Evolutionary conservation across 306 rosid species (phyloP).

Genomic region (Quercus bicolor): DNA sequence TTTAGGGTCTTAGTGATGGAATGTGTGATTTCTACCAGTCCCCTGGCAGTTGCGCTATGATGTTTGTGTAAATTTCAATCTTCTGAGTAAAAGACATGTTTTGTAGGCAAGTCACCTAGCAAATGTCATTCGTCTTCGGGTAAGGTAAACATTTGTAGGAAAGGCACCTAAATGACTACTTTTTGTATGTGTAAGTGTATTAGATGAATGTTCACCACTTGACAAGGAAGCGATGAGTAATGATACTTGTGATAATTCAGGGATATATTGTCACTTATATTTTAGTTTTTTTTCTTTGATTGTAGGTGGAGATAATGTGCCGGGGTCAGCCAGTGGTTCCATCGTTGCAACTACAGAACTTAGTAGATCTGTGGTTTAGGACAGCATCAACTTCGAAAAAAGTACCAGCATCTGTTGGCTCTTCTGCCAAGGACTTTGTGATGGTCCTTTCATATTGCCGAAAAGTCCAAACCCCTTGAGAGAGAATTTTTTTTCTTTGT

Average conservation of each 20-base stretch:
- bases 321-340: slow-evolving; percentile 80
- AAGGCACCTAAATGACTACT: not conserved
- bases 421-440: slow-evolving; percentile 95
- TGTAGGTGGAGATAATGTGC: slow-evolving; percentile 83
- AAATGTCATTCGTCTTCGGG: not conserved
- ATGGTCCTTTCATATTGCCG: slow-evolving; percentile 88
- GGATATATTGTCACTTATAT: not conserved
- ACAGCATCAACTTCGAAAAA: slow-evolving; percentile 65
- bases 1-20: too few species aligned
- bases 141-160: not conserved
- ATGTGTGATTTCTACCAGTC: too few species aligned
- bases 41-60: too few species aligned
- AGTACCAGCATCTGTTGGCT: slow-evolving; percentile 72
- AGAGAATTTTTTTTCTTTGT: slow-evolving; percentile 12
- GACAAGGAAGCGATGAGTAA: not conserved
- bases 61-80: too few species aligned
- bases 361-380: slow-evolving; percentile 86
- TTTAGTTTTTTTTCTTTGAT: not conserved
- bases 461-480: slow-evolving; percentile 37
- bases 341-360: slow-evolving; percentile 56
- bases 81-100: too few species aligned
- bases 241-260: slow-evolving; percentile 7
- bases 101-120: too few species aligned
- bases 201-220: not conserved
- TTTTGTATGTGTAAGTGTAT: not conserved